Evolutionary conservation across 2,329 filamentous ascomycete genomes (phyloP).

Genomic region (Arthroderma sp.): DNA sequence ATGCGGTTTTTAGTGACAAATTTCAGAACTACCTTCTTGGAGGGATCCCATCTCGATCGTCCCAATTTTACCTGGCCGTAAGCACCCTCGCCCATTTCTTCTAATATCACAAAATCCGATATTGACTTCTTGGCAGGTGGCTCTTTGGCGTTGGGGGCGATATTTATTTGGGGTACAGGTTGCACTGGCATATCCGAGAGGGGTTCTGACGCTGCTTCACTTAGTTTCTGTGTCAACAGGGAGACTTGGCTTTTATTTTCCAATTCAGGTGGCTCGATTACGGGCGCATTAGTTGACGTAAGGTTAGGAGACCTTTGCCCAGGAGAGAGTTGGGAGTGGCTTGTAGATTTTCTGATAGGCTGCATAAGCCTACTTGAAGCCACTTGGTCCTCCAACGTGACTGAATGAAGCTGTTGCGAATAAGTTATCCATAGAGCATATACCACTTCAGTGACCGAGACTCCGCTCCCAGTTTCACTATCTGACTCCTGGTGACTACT

Average conservation of each 20-base stretch:
- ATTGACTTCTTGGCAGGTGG: conserved; percentile 62
- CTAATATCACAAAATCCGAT: conserved; percentile 76
- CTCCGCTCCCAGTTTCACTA: not conserved
- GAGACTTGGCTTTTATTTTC: conserved; percentile 30
- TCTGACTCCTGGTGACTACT: conserved; percentile 36
- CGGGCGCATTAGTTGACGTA: conserved; percentile 15
- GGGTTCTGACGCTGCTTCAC: conserved; percentile 35
- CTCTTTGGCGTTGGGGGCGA: conserved; percentile 18
- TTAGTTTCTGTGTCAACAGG: conserved; percentile 39
- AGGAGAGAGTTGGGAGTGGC: conserved; percentile 65
- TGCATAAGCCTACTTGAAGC: conserved; percentile 43
- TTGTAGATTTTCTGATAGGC: conserved; percentile 45
- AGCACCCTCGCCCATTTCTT: conserved; percentile 96
- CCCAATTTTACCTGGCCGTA: conserved; percentile 97
- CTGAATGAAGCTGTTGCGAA: conserved; percentile 77
- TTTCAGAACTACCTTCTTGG: conserved; percentile 84
- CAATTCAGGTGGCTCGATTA: conserved; percentile 17
- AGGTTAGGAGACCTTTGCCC: conserved; percentile 46
- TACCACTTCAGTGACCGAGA: conserved; percentile 61
- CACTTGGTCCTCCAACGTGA: conserved; percentile 47
- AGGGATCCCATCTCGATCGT: conserved; percentile 61
- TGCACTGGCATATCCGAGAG: conserved; percentile 30
- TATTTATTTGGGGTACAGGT: conserved; percentile 18
- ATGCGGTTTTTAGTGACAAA: conserved; percentile 96
- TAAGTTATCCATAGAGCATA: conserved; percentile 97